These are phyloP conservation scores for Tetracladium setigerum DNA, from an alignment of 495 filamentous ascomycete genomes.

Conservation along the genomic window DNA sequence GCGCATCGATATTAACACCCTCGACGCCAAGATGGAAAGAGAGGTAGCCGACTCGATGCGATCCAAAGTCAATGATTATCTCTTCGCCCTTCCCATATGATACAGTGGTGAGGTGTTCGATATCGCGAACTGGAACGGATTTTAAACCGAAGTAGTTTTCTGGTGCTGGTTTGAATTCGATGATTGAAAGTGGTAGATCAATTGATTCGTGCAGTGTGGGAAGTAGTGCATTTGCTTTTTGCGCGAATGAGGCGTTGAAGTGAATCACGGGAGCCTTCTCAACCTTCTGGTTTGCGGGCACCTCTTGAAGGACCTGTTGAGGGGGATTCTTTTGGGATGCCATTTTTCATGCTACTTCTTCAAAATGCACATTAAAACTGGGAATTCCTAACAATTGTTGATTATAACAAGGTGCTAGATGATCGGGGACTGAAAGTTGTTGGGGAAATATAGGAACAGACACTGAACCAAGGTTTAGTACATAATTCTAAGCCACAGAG, in stretches of 20 bases:
- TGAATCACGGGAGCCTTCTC: background rate
- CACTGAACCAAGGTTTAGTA: too few relatives aligned
- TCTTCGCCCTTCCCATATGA: slow-evolving; percentile 21
- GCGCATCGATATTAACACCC: slow-evolving; percentile 24
- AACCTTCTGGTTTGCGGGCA: slow-evolving; percentile 12
- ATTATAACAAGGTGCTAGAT: too few relatives aligned
- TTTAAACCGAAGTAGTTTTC: slow-evolving; percentile 16
- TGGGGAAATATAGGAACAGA: too few relatives aligned
- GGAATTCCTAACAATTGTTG: too few relatives aligned
- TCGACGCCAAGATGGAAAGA: slow-evolving; percentile 23
- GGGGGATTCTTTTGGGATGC: background rate
- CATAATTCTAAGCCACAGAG: too few relatives aligned
- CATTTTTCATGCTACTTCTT: too few relatives aligned
- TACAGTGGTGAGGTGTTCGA: slow-evolving; percentile 10
- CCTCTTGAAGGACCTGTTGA: background rate
- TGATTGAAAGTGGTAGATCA: slow-evolving; percentile 14
- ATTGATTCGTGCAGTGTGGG: slow-evolving; percentile 18
- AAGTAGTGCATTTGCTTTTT: slow-evolving; percentile 2
- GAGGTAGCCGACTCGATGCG: slow-evolving; percentile 22
- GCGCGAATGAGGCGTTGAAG: slow-evolving; percentile 7
- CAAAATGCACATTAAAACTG: too few relatives aligned
- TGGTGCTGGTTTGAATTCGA: slow-evolving; percentile 15
- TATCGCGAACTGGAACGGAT: slow-evolving; percentile 4
- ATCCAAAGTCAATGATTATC: slow-evolving; percentile 24
- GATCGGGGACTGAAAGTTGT: too few relatives aligned